phyloP scores from a whole-genome alignment of 345 rosid species.

The Pugionium dolabratum region DNA sequence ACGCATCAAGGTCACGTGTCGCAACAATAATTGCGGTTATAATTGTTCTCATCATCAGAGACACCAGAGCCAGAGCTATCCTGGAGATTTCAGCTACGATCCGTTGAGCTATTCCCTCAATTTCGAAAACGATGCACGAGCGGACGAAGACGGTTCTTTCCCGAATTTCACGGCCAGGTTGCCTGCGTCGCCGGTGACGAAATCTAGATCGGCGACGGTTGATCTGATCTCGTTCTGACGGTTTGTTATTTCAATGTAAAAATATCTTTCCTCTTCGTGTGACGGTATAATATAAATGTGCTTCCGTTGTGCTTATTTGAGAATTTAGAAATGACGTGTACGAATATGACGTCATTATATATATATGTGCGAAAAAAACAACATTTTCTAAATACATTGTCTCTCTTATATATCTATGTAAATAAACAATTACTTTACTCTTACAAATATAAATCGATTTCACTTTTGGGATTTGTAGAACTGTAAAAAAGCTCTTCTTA shows the following conservation, averaged over 20 bases:
- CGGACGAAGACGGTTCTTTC: conserved; percentile 43
- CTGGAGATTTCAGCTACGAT: conserved; percentile 66
- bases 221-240: conserved; percentile 36
- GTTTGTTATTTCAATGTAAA: background rate
- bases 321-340: too few species aligned
- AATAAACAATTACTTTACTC: too few species aligned
- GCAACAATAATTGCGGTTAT: conserved; percentile 30
- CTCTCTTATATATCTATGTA: too few species aligned
- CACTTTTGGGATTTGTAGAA: too few species aligned
- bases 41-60: conserved; percentile 26
- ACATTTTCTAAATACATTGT: too few species aligned
- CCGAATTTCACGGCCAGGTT: conserved; percentile 54
- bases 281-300: too few species aligned
- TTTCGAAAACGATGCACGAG: conserved; percentile 54
- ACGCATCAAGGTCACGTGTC: conserved; percentile 36
- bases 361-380: too few species aligned
- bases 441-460: too few species aligned
- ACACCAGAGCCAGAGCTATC: conserved; percentile 33
- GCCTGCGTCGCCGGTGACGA: conserved; percentile 49
- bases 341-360: too few species aligned
- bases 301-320: too few species aligned
- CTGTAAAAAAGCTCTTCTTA: too few species aligned
- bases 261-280: too few species aligned
- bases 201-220: conserved; percentile 27
- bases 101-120: conserved; percentile 66